Conservation (phyloP, 2,329 filamentous ascomycete genomes). For the Scedosporium apiospermum region DNA sequence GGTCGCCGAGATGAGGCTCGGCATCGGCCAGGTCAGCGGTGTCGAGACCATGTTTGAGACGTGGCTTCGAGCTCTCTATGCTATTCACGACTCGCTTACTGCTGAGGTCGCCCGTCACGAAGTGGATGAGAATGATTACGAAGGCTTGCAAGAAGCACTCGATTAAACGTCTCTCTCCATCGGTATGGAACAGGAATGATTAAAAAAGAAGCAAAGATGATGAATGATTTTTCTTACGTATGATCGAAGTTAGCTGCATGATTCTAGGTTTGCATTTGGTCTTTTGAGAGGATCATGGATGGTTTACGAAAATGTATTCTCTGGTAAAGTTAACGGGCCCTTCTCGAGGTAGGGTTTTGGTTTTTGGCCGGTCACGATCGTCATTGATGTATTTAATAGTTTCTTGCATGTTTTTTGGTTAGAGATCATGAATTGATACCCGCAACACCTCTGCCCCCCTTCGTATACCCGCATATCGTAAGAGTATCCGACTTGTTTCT, state of each 20-base stretch:
- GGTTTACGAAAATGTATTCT: no score
- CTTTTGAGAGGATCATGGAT: no score
- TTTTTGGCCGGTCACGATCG: background rate
- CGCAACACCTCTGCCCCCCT: background rate
- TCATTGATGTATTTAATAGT: background rate
- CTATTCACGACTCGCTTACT: conserved; percentile 32
- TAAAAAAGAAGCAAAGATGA: background rate
- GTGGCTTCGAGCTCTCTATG: conserved; percentile 40
- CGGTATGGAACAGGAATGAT: background rate
- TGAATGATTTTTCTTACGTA: background rate
- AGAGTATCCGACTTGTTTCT: no score
- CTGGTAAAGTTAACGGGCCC: no score
- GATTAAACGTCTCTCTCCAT: background rate
- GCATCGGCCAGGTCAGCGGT: conserved; percentile 20
- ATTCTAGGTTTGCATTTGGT: no score
- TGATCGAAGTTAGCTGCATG: no score
- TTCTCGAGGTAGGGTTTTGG: no score
- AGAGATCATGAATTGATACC: background rate
- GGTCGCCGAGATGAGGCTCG: conserved; percentile 24
- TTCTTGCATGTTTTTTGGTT: background rate
- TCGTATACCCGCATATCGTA: background rate
- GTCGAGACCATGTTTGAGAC: conserved; percentile 33
- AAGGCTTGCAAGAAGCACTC: background rate
- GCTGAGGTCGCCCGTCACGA: conserved; percentile 8
- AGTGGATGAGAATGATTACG: background rate